These are phyloP conservation scores for Plantago ovata DNA, from an alignment of 257 asterid species.

Conservation along the genomic window DNA sequence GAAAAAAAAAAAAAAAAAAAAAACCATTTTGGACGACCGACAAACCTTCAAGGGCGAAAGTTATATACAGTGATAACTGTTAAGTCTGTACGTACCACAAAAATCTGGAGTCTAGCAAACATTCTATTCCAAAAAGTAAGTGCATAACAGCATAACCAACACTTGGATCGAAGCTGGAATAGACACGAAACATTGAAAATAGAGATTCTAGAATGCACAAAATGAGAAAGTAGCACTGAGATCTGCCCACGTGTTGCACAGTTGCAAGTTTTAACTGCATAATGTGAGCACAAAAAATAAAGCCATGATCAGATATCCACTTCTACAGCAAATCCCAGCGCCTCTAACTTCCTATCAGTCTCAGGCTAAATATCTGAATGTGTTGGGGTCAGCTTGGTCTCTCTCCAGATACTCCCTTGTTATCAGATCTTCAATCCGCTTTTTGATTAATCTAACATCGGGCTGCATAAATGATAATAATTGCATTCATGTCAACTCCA, in stretches of 20 bases:
- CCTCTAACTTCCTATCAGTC: neutral
- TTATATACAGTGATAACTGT: too few species aligned
- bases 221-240: neutral
- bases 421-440: conserved; percentile 54
- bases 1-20: too few species aligned
- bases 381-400: conserved; percentile 39
- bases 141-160: too few species aligned
- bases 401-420: conserved; percentile 49
- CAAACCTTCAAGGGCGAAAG: too few species aligned
- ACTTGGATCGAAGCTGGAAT: too few species aligned
- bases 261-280: conserved; percentile 5
- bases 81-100: too few species aligned
- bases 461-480: conserved; percentile 33
- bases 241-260: neutral
- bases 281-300: neutral
- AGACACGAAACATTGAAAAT: neutral
- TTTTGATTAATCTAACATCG: conserved; percentile 45
- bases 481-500: neutral
- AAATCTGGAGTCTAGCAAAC: too few species aligned
- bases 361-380: conserved; percentile 45
- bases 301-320: neutral
- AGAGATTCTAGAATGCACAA: conserved; percentile 2
- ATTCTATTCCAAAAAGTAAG: neutral
- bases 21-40: too few species aligned
- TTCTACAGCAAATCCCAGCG: neutral